These are phyloP conservation scores for Gaertneriomyces semiglobifer DNA, from an alignment of 192 early-diverging fungal genomes.

Conservation along the genomic window DNA sequence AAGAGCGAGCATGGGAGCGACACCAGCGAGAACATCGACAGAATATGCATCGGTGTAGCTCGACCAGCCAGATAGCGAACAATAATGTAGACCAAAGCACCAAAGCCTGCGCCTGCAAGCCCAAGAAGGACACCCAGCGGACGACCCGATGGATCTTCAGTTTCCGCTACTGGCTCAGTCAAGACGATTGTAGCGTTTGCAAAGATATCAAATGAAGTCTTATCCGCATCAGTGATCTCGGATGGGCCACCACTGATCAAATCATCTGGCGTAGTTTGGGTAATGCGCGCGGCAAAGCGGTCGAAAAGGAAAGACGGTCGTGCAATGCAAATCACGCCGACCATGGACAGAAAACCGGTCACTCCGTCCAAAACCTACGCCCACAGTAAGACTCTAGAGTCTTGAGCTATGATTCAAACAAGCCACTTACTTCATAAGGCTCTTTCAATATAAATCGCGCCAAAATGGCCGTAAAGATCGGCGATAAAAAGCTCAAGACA, in stretches of 20 bases:
- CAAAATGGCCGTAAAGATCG: constrained; percentile 32
- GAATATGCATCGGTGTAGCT: constrained; percentile 22
- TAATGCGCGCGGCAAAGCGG: neutral
- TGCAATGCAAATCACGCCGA: constrained; percentile 34
- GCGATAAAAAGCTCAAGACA: constrained; percentile 30
- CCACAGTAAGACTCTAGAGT: neutral
- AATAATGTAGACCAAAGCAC: constrained; percentile 21
- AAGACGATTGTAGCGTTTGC: neutral
- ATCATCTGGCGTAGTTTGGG: constrained; percentile 24
- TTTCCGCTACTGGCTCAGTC: neutral
- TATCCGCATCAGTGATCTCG: constrained; percentile 3
- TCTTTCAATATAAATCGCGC: constrained; percentile 29
- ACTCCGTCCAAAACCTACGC: constrained; percentile 23
- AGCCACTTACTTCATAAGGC: constrained; percentile 18
- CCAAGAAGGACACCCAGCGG: constrained; percentile 20
- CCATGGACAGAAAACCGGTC: constrained; percentile 23
- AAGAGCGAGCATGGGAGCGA: constrained; percentile 19
- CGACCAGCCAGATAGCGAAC: constrained; percentile 15
- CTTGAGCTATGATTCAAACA: neutral
- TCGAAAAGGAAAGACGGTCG: constrained; percentile 32
- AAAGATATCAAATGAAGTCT: neutral
- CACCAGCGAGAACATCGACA: constrained; percentile 17
- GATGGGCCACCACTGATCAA: constrained; percentile 9
- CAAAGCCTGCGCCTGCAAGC: constrained; percentile 26
- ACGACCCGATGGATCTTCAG: neutral